phyloP scores from a whole-genome alignment of 2,329 filamentous ascomycete species.

The Neonectria faginata region DNA sequence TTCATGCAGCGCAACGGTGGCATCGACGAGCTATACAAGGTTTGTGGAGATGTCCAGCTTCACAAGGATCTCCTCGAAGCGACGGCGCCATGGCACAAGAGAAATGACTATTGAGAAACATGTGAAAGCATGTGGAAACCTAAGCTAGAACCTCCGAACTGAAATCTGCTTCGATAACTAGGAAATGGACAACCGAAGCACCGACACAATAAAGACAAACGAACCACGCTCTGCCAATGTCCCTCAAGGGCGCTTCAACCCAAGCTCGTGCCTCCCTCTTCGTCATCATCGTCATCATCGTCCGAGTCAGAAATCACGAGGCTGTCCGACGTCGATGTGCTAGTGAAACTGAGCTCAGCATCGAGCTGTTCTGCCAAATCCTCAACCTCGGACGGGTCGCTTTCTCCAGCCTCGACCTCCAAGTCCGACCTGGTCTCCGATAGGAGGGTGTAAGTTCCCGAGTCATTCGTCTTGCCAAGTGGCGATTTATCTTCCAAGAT shows the following conservation, averaged over 20 bases:
- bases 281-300: constrained; percentile 11
- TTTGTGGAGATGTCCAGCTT: constrained; percentile 51
- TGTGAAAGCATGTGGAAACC: background rate
- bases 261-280: constrained; percentile 33
- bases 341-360: constrained; percentile 18
- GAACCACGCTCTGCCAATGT: background rate
- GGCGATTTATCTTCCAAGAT: constrained; percentile 46
- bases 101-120: constrained; percentile 50
- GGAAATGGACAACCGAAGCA: background rate
- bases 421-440: constrained; percentile 27
- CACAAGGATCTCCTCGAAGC: constrained; percentile 57
- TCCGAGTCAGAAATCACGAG: constrained; percentile 27
- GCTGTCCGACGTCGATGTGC: constrained; percentile 4
- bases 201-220: background rate
- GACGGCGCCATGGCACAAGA: constrained; percentile 54
- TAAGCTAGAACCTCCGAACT: background rate
- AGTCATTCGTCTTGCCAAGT: constrained; percentile 48
- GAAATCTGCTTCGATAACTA: constrained; percentile 15
- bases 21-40: constrained; percentile 51
- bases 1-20: constrained; percentile 53
- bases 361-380: constrained; percentile 33
- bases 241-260: background rate
- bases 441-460: constrained; percentile 42
- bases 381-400: constrained; percentile 28
- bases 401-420: constrained; percentile 23